A percentile compares a stretch with the other conserved stretches of the same genome.
phyloP scores from a whole-genome alignment of 2,329 filamentous ascomycete genomes.

The Ophiobolus disseminans region DNA sequence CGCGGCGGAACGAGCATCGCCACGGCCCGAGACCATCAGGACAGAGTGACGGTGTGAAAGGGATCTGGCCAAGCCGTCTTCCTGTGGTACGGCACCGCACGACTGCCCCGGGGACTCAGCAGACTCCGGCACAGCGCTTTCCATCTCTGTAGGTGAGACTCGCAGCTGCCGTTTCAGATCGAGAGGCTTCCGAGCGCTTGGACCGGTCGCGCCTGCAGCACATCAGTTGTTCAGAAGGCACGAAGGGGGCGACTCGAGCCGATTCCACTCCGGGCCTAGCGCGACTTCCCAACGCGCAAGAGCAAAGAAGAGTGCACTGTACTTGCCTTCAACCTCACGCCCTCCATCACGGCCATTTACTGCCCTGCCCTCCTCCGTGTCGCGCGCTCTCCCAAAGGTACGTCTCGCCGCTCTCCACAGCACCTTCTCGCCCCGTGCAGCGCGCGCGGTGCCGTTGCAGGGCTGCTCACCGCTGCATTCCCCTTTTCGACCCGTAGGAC shows the following conservation, averaged over 20 bases:
- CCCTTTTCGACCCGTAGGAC: conserved; percentile 41
- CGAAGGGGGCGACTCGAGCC: conserved; percentile 26
- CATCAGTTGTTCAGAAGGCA: conserved; percentile 13
- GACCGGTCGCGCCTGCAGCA: conserved; percentile 30
- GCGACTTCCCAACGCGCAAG: conserved; percentile 40
- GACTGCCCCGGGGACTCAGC: too few relatives aligned
- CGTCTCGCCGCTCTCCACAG: conserved; percentile 26
- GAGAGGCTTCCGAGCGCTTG: conserved; percentile 13
- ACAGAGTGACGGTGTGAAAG: neutral
- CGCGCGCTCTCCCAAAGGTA: conserved; percentile 42
- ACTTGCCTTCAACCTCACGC: conserved; percentile 45
- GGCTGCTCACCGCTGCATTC: conserved; percentile 41
- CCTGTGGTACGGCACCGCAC: too few relatives aligned
- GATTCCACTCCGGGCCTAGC: conserved; percentile 33
- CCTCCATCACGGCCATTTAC: conserved; percentile 37
- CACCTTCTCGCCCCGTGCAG: conserved; percentile 22
- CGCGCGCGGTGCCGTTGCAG: conserved; percentile 29
- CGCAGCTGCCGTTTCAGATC: conserved; percentile 36
- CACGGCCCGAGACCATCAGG: neutral
- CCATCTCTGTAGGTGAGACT: conserved; percentile 35
- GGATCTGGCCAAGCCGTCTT: too few relatives aligned
- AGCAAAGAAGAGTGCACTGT: conserved; percentile 41
- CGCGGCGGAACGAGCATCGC: neutral
- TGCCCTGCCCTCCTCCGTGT: conserved; percentile 31
- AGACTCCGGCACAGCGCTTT: too few relatives aligned